These are phyloP conservation scores for Saraca asoca DNA, from an alignment of 331 rosid species.

Conservation along the genomic window DNA sequence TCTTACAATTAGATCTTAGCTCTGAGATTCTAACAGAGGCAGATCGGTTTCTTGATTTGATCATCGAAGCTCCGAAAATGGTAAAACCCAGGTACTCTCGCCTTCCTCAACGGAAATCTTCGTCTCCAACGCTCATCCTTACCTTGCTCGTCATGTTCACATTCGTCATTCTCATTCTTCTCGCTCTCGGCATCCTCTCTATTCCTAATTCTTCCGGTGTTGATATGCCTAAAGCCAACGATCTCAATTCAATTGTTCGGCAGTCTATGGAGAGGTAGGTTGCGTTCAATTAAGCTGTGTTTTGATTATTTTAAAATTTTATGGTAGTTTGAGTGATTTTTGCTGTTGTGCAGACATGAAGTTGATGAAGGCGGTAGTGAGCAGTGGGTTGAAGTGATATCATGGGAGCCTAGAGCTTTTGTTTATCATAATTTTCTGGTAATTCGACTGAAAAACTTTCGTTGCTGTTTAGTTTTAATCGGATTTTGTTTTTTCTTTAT, in stretches of 20 bases:
- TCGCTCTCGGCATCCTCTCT: slow-evolving; percentile 80
- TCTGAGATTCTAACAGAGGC: slow-evolving; percentile 24
- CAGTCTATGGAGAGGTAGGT: slow-evolving; percentile 48
- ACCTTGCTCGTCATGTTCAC: slow-evolving; percentile 65
- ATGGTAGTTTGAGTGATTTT: not conserved
- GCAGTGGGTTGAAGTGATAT: slow-evolving; percentile 84
- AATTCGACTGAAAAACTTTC: too few species aligned
- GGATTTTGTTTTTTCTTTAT: too few species aligned
- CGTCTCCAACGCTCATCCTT: slow-evolving; percentile 60
- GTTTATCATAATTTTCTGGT: slow-evolving; percentile 93
- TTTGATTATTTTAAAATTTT: slow-evolving; percentile 3
- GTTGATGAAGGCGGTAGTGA: slow-evolving; percentile 56
- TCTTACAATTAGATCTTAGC: not conserved
- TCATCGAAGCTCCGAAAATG: slow-evolving; percentile 44
- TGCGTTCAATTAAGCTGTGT: not conserved
- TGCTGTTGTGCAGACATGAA: slow-evolving; percentile 31
- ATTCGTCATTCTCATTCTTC: slow-evolving; percentile 78
- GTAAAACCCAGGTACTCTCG: slow-evolving; percentile 69
- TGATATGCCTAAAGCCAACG: slow-evolving; percentile 63
- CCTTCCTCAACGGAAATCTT: slow-evolving; percentile 60
- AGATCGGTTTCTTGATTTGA: not conserved
- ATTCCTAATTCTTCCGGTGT: slow-evolving; percentile 60
- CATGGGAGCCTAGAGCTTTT: slow-evolving; percentile 99
- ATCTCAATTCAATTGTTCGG: slow-evolving; percentile 78
- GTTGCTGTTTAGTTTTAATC: too few species aligned